Base-by-base conservation (phyloP, 805 yeast genomes). In the Candida glaebosa region DNA sequence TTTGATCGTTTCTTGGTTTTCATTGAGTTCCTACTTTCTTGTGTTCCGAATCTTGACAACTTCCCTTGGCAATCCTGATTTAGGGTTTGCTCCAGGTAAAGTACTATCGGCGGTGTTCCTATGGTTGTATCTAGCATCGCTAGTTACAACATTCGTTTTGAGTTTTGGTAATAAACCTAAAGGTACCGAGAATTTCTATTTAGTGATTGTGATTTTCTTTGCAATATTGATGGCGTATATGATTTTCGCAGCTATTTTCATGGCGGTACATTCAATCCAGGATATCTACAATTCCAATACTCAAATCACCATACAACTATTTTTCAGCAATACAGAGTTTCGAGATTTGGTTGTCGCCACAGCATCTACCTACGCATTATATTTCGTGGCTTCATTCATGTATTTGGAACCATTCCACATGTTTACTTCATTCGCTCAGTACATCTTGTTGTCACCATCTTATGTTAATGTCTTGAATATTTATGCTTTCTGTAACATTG, bases 331-430 rank as follows among this genome's bases (percentile, higher is more conserved):
- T 48, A 58, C 70, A 12, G 65, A 65, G 43, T 70, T 72, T 49
- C 55, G 77, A 46, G 76, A 72, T 47, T 64, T 72, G 54, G 76
- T 78, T 30, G 81, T 81, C 34, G 82, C 84, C 4, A 69, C 82
- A 16, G 63, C 69, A 4, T 77, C 84, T 3, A 80, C 86, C 0
- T 80, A 76, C 55, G 84, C 81, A 15, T 67, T 81, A 28, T 81
- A 79, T 60, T 74, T 79, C 49, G 56, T 79, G 31, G 76, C 83
- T 1, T 78, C 82, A 17, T 64, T 81, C 45, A 56, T 81, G 31
- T 80, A 79, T 56, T 65, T 79, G 47, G 84, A 80, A 50, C 84
- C 84, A 8, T 80, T 84, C 84, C 86, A 80, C 53, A 70, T 78
- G 70, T 63, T 78, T 51, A 76, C 79, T 18, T 74, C 81, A 26